phyloP scores from a whole-genome alignment of 805 yeast genomes.

The Lachancea nothofagi region DNA sequence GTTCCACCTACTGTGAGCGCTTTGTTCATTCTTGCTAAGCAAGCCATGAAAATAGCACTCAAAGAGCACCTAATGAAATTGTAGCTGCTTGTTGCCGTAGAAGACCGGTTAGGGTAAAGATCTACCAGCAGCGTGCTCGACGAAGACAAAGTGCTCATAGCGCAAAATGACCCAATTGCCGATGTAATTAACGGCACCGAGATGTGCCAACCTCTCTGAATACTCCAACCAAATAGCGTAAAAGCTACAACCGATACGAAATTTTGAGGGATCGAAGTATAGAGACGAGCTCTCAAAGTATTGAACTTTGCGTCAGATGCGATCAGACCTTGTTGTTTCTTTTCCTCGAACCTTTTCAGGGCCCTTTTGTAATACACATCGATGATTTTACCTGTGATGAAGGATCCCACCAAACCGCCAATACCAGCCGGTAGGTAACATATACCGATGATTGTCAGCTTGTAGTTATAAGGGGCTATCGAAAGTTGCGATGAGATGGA shows the following conservation, averaged over 20 bases:
- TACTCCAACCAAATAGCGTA: conserved; percentile 68
- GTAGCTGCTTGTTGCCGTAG: conserved; percentile 66
- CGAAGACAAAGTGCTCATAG: conserved; percentile 51
- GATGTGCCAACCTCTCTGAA: conserved; percentile 44
- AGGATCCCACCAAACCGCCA: conserved; percentile 59
- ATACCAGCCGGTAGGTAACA: conserved; percentile 72
- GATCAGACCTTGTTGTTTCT: conserved; percentile 23
- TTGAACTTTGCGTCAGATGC: conserved; percentile 39
- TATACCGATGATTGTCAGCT: conserved; percentile 54
- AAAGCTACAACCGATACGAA: conserved; percentile 38
- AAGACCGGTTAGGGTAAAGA: conserved; percentile 60
- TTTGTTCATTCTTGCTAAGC: conserved; percentile 52
- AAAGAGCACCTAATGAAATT: conserved; percentile 66
- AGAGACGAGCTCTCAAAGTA: conserved; percentile 48
- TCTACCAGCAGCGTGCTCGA: conserved; percentile 67
- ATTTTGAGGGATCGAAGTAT: conserved; percentile 41
- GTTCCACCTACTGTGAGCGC: conserved; percentile 68
- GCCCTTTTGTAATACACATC: conserved; percentile 43
- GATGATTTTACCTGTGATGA: conserved; percentile 51
- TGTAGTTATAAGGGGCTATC: conserved; percentile 42
- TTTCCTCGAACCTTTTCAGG: conserved; percentile 21
- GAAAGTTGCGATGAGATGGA: conserved; percentile 53
- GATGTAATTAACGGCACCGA: conserved; percentile 54
- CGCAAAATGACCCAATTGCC: conserved; percentile 50
- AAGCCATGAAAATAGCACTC: conserved; percentile 67